phyloP scores from a whole-genome alignment of 768 basidiomycete species.

The Termitomyces sp. region DNA sequence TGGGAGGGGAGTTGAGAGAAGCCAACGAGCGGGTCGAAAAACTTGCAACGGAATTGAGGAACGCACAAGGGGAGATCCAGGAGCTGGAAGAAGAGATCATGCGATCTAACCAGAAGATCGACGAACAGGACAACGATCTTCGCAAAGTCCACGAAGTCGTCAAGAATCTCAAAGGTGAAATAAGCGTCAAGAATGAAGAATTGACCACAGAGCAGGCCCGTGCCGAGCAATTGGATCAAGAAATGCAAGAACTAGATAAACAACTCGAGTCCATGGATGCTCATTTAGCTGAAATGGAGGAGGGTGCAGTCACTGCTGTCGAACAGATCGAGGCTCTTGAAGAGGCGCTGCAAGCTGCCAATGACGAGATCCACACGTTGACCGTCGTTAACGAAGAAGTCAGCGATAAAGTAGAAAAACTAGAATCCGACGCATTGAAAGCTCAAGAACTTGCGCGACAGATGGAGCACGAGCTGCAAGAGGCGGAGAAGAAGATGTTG shows the following conservation, averaged over 20 bases:
- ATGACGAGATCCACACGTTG: slow-evolving; percentile 42
- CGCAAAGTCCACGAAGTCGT: slow-evolving; percentile 47
- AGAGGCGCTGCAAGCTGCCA: slow-evolving; percentile 43
- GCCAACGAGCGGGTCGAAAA: slow-evolving; percentile 59
- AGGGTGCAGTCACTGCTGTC: slow-evolving; percentile 47
- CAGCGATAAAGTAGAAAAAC: slow-evolving; percentile 43
- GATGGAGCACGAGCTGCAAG: slow-evolving; percentile 74
- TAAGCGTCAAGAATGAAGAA: slow-evolving; percentile 34
- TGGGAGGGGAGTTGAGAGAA: slow-evolving; percentile 63
- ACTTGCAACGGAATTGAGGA: slow-evolving; percentile 56
- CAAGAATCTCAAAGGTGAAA: slow-evolving; percentile 41
- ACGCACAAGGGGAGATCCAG: slow-evolving; percentile 53
- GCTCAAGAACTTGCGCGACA: slow-evolving; percentile 57
- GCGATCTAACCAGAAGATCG: slow-evolving; percentile 46
- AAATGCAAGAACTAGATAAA: slow-evolving; percentile 35
- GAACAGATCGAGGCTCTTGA: slow-evolving; percentile 57
- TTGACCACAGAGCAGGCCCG: slow-evolving; percentile 27
- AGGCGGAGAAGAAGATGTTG: slow-evolving; percentile 67
- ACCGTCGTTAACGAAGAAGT: slow-evolving; percentile 44
- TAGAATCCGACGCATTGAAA: slow-evolving; percentile 50
- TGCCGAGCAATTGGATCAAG: slow-evolving; percentile 29
- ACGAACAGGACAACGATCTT: slow-evolving; percentile 55
- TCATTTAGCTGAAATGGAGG: slow-evolving; percentile 58
- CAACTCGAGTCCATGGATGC: slow-evolving; percentile 47
- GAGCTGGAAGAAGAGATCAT: slow-evolving; percentile 62